These are phyloP conservation scores for Malus fusca DNA, from an alignment of 306 rosid species.

Conservation along the genomic window DNA sequence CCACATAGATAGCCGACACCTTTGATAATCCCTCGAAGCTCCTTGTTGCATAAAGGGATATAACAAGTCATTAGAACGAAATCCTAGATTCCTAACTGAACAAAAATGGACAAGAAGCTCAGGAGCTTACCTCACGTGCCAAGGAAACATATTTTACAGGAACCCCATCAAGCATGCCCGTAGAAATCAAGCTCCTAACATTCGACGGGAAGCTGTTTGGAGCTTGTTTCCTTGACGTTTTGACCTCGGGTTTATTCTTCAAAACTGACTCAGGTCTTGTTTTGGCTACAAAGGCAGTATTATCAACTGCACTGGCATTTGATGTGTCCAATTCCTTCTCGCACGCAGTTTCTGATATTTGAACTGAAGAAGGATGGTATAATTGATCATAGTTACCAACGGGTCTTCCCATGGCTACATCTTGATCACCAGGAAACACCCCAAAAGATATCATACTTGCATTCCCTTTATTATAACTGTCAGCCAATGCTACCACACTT, in stretches of 20 bases:
- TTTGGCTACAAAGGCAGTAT: conserved; percentile 27
- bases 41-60: conserved; percentile 39
- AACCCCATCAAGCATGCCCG: conserved; percentile 83
- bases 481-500: conserved; percentile 33
- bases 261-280: conserved; percentile 36
- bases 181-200: conserved; percentile 73
- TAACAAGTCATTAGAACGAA: conserved; percentile 10
- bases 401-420: conserved; percentile 44
- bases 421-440: conserved; percentile 61
- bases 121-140: conserved; percentile 55
- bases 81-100: conserved; percentile 9
- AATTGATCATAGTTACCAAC: conserved; percentile 37
- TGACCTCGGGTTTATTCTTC: conserved; percentile 53
- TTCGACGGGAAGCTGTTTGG: conserved; percentile 85
- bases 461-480: conserved; percentile 45
- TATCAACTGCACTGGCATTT: conserved; percentile 34
- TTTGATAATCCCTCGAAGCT: conserved; percentile 75
- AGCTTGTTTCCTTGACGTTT: conserved; percentile 59
- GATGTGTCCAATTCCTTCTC: conserved; percentile 41
- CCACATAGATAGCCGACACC: conserved; percentile 86
- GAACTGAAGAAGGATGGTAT: conserved; percentile 53
- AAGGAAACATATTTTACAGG: conserved; percentile 77
- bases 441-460: conserved; percentile 46
- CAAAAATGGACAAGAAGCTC: conserved; percentile 16
- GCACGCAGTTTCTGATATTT: conserved; percentile 31